Percentiles rank a stretch among this genome's conserved stretches.
Conservation (phyloP, 257 asterid species). For the Scutellaria minor region DNA sequence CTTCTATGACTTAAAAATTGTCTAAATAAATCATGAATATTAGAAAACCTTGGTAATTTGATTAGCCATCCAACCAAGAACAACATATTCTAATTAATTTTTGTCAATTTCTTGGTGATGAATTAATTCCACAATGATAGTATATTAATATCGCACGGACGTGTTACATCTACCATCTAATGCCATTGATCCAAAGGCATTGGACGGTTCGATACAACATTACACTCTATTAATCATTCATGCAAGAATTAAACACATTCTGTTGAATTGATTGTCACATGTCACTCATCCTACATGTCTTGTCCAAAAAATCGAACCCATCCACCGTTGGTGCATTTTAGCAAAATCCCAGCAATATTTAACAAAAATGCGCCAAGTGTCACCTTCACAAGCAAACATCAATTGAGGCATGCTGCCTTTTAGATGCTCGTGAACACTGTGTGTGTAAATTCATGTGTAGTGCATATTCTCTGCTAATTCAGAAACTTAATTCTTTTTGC, state of each 20-base stretch:
- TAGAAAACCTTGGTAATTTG: no score
- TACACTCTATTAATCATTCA: no score
- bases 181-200: not conserved
- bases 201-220: no score
- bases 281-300: not conserved
- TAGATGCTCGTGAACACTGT: constrained; percentile 46
- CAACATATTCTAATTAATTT: not conserved
- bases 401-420: not conserved
- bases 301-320: constrained; percentile 28
- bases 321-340: constrained; percentile 36
- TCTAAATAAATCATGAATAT: no score
- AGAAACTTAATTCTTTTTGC: constrained; percentile 42
- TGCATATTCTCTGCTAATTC: constrained; percentile 29
- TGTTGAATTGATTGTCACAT: not conserved
- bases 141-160: no score
- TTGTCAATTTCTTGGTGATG: not conserved
- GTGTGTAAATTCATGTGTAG: constrained; percentile 3
- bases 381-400: not conserved
- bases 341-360: not conserved
- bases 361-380: constrained; percentile 25
- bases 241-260: no score
- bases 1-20: no score
- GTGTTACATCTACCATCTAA: not conserved
- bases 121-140: not conserved
- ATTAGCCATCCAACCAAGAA: not conserved